Evolutionary conservation across 2,329 filamentous ascomycete genomes (phyloP), one percentile per base, ranked within the genome.

Genomic region (Ceratocystis harringtonii): DNA sequence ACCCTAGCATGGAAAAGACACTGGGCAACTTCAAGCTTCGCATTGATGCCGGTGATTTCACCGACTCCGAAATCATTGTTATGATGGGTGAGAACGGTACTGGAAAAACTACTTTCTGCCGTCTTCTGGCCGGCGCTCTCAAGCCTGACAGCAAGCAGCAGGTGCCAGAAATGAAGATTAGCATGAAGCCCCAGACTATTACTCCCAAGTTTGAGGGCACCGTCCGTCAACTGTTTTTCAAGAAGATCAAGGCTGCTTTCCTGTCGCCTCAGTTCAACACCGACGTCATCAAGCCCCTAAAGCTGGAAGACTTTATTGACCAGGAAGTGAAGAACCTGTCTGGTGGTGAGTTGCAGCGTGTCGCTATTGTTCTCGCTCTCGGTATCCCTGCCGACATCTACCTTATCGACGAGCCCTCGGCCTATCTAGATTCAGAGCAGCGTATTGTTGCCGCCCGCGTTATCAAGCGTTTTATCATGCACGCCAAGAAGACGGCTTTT

Each of bases 51-150:
- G 94, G 95, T 71, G 81, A 87, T 68, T 99, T 99, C 75, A 97
- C 94, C 22, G 92, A 99, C 75, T 99, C 94, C 0, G 94, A 99
- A 75, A 99, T 99, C 71, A 85, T 99, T 66, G 94, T 99, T 76
- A 95, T 99, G 90, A 97, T 99, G 94, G 94, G 94, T 71, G 92
- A 97, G 80, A 99, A 99, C 78, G 94, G 94, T 78, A 99, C 95
- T 44, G 95, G 95, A 75, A 96, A 99, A 82, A 99, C 94, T 1
- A 99, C 94, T 4, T 99, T 99, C 82, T 97, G 92, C 81, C 90
- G 88, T 74, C 88, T 99, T 79, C 82, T 99, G 70, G 94, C 94
- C 66, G 95, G 95, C 74, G 90, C 89, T 48, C 82, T 95, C 71
- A 92, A 96, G 78, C 94, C 95, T 7, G 95, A 99, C 72, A 85